Percentiles rank a stretch among this genome's conserved stretches.
Evolutionary conservation across 73 alveolate genomes (phyloP).

Genomic region (Symbiodinium pilosum): DNA sequence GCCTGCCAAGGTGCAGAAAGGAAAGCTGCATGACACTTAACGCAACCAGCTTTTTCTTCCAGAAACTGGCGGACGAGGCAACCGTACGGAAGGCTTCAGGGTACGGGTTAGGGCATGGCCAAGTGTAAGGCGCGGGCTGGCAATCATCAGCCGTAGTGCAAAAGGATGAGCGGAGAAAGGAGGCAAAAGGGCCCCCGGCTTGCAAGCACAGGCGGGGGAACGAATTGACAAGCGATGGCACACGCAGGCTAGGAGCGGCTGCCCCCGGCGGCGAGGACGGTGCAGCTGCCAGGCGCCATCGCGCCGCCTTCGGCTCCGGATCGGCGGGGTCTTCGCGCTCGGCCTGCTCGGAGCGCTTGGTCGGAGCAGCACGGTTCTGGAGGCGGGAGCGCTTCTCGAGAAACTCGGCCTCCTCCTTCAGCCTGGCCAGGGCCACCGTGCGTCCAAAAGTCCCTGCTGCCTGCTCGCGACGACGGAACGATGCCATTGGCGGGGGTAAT

Average conservation of each 20-base stretch:
- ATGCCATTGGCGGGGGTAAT: not conserved
- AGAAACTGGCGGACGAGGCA: no score
- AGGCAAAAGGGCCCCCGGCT: not conserved
- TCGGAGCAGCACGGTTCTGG: not conserved
- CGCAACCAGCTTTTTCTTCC: not conserved
- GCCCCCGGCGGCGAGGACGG: not conserved
- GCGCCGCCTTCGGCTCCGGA: no score
- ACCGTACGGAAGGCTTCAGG: not conserved
- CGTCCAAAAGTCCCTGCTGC: not conserved
- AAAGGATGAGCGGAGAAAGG: not conserved
- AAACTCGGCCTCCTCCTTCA: not conserved
- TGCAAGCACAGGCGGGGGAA: not conserved
- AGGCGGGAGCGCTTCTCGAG: not conserved
- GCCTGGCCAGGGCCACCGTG: not conserved
- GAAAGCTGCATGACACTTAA: not conserved
- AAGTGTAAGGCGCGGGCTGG: not conserved
- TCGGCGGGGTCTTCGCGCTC: not conserved
- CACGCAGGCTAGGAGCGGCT: not conserved
- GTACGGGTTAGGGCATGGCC: constrained; percentile 3
- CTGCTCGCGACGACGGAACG: not conserved
- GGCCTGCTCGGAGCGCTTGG: not conserved
- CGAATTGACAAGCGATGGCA: not conserved
- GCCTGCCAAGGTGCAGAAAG: not conserved
- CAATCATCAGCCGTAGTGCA: not conserved
- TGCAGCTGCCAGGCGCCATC: not conserved